Base-by-base conservation (phyloP, 305 asterid species). In the Fraxinus platypoda region DNA sequence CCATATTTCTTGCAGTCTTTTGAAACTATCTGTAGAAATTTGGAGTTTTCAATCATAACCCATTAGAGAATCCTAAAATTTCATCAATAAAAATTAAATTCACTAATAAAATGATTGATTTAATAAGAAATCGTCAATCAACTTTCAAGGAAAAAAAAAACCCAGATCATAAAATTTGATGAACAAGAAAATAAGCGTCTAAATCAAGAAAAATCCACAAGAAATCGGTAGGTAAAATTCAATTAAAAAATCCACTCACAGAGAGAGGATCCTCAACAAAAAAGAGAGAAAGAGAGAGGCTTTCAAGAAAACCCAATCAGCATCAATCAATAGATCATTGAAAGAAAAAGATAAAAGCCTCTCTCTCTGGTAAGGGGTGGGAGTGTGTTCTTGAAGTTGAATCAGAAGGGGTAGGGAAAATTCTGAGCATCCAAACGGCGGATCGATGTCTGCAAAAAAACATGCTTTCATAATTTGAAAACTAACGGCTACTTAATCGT, bases 401-500 rank as follows among this genome's bases (percentile, higher is more conserved):
- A 77, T 57, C 68, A 57, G 28, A 57, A n/a, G 68, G 68, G 68
- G 52, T 62, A 52, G 78, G 83, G 35, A 78, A 81, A 75, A 80
- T 75, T 76, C 78, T 74, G 80, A 66, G 78, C 43, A 85, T 57
- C 81, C 88, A 84, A 89, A 87, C 85, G 86, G 83, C 87, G 91
- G 90, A 87, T 85, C 12, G 80, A 82, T 89, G 93, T 90, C 88
- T 31, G 85, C 80, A 74, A 78, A 46, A 41, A 38, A 46, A n/a
- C 68, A 57, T 19, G 68, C 68, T 57, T 57, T 57, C 30, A 74
- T 80, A 25, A 31, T 93, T 93, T 89, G 93, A 92, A 93, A 86
- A 41, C 13, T 84, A 94, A 94, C 98, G 97, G 98, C 94, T 91
- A 92, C 89, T 92, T 64, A 84, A 75, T 82, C 59, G 5, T 75